Base-by-base conservation (phyloP, 129 eudicot species). In the Pulicaria dysenterica region DNA sequence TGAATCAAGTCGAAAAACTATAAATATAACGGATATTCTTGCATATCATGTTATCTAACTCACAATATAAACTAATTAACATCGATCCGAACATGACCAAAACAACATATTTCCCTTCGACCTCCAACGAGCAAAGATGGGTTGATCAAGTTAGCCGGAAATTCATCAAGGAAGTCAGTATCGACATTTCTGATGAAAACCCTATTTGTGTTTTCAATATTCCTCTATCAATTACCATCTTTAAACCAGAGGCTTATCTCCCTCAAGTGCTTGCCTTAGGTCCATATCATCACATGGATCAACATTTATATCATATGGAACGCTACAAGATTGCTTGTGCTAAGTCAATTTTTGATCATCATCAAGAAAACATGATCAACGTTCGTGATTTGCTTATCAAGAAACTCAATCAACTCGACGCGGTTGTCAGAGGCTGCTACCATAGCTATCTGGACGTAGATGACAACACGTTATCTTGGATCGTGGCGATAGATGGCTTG, bases 211-310 rank as follows among this genome's bases (percentile, higher is more conserved):
- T 81, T n/a, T 81, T 81, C 67, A 67, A 4, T 8, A 72, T 84
- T 13, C 83, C 85, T 8, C 70, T 49, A 50, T 54, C 76, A 0
- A 16, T 84, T 24, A 50, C 67, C 43, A 39, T 37, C 6, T 54
- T 78, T 42, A 81, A 74, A 36, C 83, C 89, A 3, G 81, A 81
- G 17, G 85, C 89, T 36, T 84, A 84, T 64, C 9, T 72, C 50
- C 88, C 88, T 38, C 77, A 80, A 31, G 47, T 45, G 19, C 56
- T 80, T 50, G 80, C 83, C 7, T 71, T 81, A 13, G 89, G 85
- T 12, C 85, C 89, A 15, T 84, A 84, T 56, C 83, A 77, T 71
- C 89, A 81, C 53, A 63, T 81, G 69, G 58, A 50, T 14, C 76
- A 77, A 8, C 73, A 65, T 58, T 78, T 81, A 53, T 74, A 77